Conservation (phyloP, 495 filamentous ascomycete genomes). For the Poronia punctata region DNA sequence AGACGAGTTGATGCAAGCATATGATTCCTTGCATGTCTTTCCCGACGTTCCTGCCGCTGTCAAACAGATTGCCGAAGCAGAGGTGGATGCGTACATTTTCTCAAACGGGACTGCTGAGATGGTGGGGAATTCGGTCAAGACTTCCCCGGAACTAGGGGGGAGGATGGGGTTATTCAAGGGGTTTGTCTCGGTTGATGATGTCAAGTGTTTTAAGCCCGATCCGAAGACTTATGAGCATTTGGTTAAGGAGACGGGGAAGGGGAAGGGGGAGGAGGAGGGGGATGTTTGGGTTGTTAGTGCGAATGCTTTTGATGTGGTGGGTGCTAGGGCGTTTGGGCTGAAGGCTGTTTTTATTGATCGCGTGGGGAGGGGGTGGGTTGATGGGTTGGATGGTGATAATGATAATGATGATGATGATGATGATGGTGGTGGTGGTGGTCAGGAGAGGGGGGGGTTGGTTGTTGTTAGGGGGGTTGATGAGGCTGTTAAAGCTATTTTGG, state of each 20-base stretch:
- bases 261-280: conserved; percentile 28
- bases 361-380: conserved; percentile 44
- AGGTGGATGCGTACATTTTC: conserved; percentile 57
- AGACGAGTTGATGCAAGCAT: conserved; percentile 52
- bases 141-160: conserved; percentile 49
- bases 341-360: conserved; percentile 67
- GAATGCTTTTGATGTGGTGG: conserved; percentile 78
- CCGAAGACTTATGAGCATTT: conserved; percentile 58
- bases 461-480: conserved; percentile 43
- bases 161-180: conserved; percentile 41
- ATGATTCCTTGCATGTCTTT: conserved; percentile 64
- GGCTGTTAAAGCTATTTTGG: conserved; percentile 35
- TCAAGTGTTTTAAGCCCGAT: conserved; percentile 62
- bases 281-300: conserved; percentile 68
- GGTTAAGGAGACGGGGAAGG: conserved; percentile 43
- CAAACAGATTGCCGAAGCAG: conserved; percentile 30
- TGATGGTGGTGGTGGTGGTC: conserved; percentile 42
- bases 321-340: conserved; percentile 47
- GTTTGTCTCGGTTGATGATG: conserved; percentile 55
- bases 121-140: conserved; percentile 52
- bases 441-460: conserved; percentile 41
- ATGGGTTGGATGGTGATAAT: conserved; percentile 41
- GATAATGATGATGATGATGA: too few species aligned
- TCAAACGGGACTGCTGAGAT: conserved; percentile 65
- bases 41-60: conserved; percentile 55